These are phyloP conservation scores for Rhizopus delemar DNA, from an alignment of 371 early-diverging fungal genomes.

Conservation along the genomic window DNA sequence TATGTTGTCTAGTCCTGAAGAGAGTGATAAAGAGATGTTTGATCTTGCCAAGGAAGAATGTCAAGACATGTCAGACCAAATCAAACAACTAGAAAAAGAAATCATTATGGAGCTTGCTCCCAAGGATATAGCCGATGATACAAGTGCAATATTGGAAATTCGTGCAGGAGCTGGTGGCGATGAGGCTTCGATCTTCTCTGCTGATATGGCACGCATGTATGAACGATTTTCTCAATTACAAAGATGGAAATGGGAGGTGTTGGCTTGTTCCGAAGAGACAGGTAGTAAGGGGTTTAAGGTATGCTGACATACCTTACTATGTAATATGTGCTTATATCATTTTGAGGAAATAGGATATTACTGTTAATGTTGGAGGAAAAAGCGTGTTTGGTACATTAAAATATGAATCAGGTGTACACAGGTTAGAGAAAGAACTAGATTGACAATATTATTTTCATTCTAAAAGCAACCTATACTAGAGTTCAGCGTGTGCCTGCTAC, in stretches of 20 bases:
- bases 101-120: slow-evolving; percentile 58
- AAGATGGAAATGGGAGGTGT: slow-evolving; percentile 71
- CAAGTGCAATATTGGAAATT: slow-evolving; percentile 78
- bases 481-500: slow-evolving; percentile 87
- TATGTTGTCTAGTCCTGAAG: slow-evolving; percentile 19
- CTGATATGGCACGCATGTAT: slow-evolving; percentile 78
- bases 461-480: slow-evolving; percentile 16
- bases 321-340: not conserved
- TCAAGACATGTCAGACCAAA: slow-evolving; percentile 31
- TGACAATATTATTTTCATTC: not conserved
- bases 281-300: slow-evolving; percentile 64
- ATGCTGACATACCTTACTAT: not conserved
- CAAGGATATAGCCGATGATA: slow-evolving; percentile 69
- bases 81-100: slow-evolving; percentile 44
- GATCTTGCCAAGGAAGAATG: slow-evolving; percentile 64
- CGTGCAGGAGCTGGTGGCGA: slow-evolving; percentile 84
- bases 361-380: slow-evolving; percentile 65
- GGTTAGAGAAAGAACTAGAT: slow-evolving; percentile 25
- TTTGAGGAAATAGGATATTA: slow-evolving; percentile 47
- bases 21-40: slow-evolving; percentile 51
- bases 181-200: slow-evolving; percentile 80
- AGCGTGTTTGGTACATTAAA: slow-evolving; percentile 76
- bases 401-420: slow-evolving; percentile 83
- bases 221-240: slow-evolving; percentile 64
- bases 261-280: slow-evolving; percentile 56